Evolutionary conservation across 805 yeast species (phyloP), one percentile per base, ranked within the genome.

Genomic region (Sugiyamaella mastotermitis): DNA sequence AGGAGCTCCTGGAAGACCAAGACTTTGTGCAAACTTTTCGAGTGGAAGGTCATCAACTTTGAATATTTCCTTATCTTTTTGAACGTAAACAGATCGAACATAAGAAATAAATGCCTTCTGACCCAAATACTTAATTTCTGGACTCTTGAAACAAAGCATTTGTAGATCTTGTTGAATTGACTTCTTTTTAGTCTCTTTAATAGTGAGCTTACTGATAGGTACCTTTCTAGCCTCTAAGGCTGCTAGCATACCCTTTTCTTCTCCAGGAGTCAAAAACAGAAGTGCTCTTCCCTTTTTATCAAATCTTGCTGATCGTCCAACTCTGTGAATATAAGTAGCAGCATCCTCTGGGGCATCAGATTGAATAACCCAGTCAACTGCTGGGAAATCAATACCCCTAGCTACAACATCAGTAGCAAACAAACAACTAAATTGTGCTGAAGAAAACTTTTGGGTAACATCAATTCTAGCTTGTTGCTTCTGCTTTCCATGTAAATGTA

Each of bases 1-100:
- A 30, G 99, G 99, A 3, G 95, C 95, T 38, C 97, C 95, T 1
- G 97, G 96, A 30, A 92, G 70, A 7, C 99, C 99, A 33, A 88
- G 61, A 3, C 95, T 83, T 42, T 74, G 14, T 4, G 99, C 97
- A 60, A 68, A 87, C 40, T 74, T 83, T 47, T 90, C 96, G 2
- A 80, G 64, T 2, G 95, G 94, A 3, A 90, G 57, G 33, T 76
- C 75, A 9, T 78, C 83, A 27, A 87, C 71, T 48, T 82, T 76
- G 64, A 92, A 92, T 9, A 88, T 79, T 26, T 79, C 83, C 58
- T 86, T 86, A 56, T 90, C 95, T 52, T 80, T 78, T 61, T 88
- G 97, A 33, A 92, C 67, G 55, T 80, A 80, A 4, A 92, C 73
- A 2, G 96, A 84, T 50, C 85, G 74, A 59, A 81, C 79, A 58